A percentile compares a stretch with the other conserved stretches of the same genome.
Conservation (phyloP, 345 rosid genomes). For the Sisymbrium irio region DNA sequence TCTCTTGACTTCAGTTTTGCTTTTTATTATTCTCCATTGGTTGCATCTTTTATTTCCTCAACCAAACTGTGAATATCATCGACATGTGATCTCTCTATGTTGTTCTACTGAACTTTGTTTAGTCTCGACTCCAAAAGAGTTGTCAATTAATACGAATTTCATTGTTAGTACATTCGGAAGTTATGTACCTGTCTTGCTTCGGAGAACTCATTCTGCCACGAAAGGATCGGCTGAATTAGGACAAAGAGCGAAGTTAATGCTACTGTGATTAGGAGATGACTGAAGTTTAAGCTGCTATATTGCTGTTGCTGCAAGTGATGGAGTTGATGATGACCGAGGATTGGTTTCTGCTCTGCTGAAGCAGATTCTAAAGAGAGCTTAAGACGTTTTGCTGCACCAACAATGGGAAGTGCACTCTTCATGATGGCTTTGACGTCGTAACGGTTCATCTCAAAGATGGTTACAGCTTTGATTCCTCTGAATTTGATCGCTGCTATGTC, state of each 20-base stretch:
- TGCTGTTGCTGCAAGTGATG: constrained; percentile 46
- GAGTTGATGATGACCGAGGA: constrained; percentile 33
- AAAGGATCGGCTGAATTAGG: constrained; percentile 45
- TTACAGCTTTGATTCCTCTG: constrained; percentile 85
- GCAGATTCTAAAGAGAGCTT: constrained; percentile 63
- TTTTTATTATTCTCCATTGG: constrained; percentile 1
- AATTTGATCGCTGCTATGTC: constrained; percentile 97
- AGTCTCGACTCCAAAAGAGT: not conserved
- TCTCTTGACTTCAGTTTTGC: not conserved
- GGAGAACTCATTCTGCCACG: not conserved
- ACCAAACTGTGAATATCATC: constrained; percentile 26
- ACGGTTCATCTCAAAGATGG: constrained; percentile 92
- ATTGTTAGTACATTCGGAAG: not conserved
- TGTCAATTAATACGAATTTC: not conserved
- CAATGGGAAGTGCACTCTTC: constrained; percentile 79
- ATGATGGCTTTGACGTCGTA: constrained; percentile 84
- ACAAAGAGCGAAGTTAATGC: constrained; percentile 55
- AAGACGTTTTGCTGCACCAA: constrained; percentile 80
- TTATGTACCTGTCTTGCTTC: no score
- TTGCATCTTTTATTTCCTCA: not conserved
- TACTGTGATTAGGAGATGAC: constrained; percentile 46
- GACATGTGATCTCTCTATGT: not conserved
- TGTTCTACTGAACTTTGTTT: constrained; percentile 2
- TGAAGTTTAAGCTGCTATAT: constrained; percentile 45
- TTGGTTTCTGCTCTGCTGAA: constrained; percentile 59